Evolutionary conservation across 176 grass and related monocot species (phyloP).

Genomic region (Paspalum notatum): DNA sequence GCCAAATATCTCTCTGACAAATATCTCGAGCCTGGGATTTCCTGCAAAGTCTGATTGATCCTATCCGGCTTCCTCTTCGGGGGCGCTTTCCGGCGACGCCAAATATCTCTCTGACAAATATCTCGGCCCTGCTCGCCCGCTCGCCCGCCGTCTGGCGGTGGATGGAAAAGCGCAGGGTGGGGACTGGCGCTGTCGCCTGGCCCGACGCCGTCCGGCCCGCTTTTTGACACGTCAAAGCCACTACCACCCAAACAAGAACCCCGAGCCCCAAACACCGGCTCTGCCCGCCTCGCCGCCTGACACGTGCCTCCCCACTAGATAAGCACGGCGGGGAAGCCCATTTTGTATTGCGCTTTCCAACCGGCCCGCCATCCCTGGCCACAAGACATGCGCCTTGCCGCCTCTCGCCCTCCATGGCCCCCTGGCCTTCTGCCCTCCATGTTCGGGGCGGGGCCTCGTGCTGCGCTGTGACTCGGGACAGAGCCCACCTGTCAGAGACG

Average conservation of each 20-base stretch:
- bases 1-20: constrained; percentile 13
- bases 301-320: not conserved
- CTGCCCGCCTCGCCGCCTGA: not conserved
- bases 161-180: not conserved
- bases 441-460: too few relatives aligned
- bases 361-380: not conserved
- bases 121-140: too few relatives aligned
- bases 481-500: not conserved
- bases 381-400: constrained; percentile 3
- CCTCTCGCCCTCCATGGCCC: not conserved
- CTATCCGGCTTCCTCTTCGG: not conserved
- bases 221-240: constrained; percentile 39
- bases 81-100: not conserved
- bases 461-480: not conserved
- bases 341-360: not conserved
- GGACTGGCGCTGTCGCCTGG: not conserved
- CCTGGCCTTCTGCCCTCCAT: too few relatives aligned
- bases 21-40: not conserved
- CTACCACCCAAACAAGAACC: not conserved
- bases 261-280: not conserved
- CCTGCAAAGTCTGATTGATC: not conserved
- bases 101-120: too few relatives aligned
- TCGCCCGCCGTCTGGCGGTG: not conserved
- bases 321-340: not conserved
- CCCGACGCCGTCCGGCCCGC: not conserved